phyloP scores from a whole-genome alignment of 441 rosid genomes.

The Gossypium schwendimanii region DNA sequence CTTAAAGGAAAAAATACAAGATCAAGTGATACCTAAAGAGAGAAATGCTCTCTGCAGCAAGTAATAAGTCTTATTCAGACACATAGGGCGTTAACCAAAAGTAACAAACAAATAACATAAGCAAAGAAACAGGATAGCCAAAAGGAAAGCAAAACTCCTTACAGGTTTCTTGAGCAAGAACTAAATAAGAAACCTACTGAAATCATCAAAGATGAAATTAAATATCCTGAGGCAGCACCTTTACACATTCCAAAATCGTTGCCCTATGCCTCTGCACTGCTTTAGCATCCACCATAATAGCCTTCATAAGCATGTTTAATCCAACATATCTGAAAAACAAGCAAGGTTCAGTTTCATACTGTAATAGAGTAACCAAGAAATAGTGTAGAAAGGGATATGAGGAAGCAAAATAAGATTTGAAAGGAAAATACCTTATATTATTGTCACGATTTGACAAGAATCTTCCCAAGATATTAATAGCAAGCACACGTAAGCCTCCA shows the following conservation, averaged over 20 bases:
- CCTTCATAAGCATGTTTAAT: slow-evolving; percentile 95
- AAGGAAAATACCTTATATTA: slow-evolving; percentile 68
- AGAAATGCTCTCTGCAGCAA: background rate
- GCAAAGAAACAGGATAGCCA: background rate
- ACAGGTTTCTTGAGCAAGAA: background rate
- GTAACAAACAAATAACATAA: background rate
- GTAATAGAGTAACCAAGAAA: background rate
- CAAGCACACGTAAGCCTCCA: slow-evolving; percentile 96
- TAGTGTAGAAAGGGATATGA: background rate
- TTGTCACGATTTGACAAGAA: slow-evolving; percentile 98
- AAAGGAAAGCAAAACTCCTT: slow-evolving; percentile 1
- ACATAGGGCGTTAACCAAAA: background rate
- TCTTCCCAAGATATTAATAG: slow-evolving; percentile 95
- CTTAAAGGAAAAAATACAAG: background rate
- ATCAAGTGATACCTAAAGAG: background rate
- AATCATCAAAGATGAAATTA: slow-evolving; percentile 20
- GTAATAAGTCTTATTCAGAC: background rate
- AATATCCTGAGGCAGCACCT: slow-evolving; percentile 41
- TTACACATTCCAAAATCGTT: slow-evolving; percentile 93
- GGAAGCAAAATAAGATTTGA: background rate
- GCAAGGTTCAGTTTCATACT: slow-evolving; percentile 6
- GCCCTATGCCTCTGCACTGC: slow-evolving; percentile 98
- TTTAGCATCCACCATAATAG: slow-evolving; percentile 81
- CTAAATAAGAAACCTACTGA: slow-evolving; percentile 4
- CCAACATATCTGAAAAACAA: slow-evolving; percentile 78